Evolutionary conservation across 306 rosid species (phyloP), one percentile per base, ranked within the genome.

Genomic region (Glycyrrhiza uralensis): DNA sequence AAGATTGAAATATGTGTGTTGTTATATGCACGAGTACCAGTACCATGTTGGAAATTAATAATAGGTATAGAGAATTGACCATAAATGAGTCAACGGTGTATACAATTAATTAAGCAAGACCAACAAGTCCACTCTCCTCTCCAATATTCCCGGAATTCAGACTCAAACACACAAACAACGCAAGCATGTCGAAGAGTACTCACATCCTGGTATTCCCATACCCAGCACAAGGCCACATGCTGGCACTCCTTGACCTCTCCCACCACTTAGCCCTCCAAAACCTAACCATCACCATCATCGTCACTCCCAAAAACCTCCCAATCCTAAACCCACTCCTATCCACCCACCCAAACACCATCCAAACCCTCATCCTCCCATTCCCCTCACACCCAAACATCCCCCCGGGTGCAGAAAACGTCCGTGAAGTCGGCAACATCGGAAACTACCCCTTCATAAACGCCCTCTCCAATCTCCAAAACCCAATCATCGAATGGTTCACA

Each of bases 171-270:
- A n/a, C n/a, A n/a, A n/a, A n/a, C n/a, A n/a, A n/a, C n/a, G n/a
- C n/a, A 29, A 65, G 0, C 17, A 78, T 64, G 74, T 81, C 65
- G 0, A 60, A 80, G 1, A 69, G 29, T 0, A 32, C 62, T 4
- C 96, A 92, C 73, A 64, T 92, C 2, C 79, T 92, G 2, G 58
- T 89, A 0, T 84, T 77, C 15, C 97, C 97, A 0, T 92, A 80
- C 81, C 93, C 96, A 5, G 96, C 96, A 0, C 93, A 85, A 61
- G 97, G 96, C 4, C 96, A 92, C 81, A 75, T 89, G 29, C 84
- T 89, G 0, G 0, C 93, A 6, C 87, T 84, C 14, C 87, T 89
- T 0, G 96, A 89, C 19, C 78, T 89, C 28, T 69, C 82, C 14
- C 91, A 85, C 84, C 85, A 75, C 14, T 74, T 92, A 18, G 79